These are phyloP conservation scores for Gnaphalium uliginosum DNA, from an alignment of 129 eudicot genomes.

Conservation along the genomic window DNA sequence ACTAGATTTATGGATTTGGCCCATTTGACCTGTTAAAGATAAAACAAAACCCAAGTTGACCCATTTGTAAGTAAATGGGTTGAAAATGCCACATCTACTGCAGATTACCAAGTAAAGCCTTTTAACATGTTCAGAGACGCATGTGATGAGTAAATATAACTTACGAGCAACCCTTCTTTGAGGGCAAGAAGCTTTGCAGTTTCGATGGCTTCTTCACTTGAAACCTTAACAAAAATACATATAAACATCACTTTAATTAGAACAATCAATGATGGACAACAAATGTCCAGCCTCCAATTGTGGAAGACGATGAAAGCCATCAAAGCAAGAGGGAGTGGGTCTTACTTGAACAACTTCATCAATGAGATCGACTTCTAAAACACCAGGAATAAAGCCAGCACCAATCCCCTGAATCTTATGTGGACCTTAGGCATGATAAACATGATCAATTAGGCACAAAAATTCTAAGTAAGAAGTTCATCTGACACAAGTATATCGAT, in stretches of 20 bases:
- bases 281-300: background rate
- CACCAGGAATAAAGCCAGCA: constrained; percentile 93
- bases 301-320: constrained; percentile 2
- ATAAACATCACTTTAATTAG: constrained; percentile 11
- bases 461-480: constrained; percentile 11
- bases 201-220: constrained; percentile 92
- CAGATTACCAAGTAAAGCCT: constrained; percentile 10
- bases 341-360: constrained; percentile 96
- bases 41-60: background rate
- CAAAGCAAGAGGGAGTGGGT: background rate
- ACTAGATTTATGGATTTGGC: background rate
- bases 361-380: constrained; percentile 58
- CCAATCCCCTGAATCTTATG: constrained; percentile 97
- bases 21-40: background rate
- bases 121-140: background rate
- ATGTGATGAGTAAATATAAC: constrained; percentile 25
- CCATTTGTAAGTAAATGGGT: constrained; percentile 6
- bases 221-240: constrained; percentile 39
- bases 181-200: constrained; percentile 86
- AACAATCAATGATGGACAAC: constrained; percentile 14
- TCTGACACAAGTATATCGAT: constrained; percentile 10
- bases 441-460: constrained; percentile 6
- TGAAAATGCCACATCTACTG: background rate
- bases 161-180: constrained; percentile 88
- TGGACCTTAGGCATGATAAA: constrained; percentile 59